These are phyloP conservation scores for Chlamydomonas sphaeroides DNA, from an alignment of 139 green algal species.

Conservation along the genomic window DNA sequence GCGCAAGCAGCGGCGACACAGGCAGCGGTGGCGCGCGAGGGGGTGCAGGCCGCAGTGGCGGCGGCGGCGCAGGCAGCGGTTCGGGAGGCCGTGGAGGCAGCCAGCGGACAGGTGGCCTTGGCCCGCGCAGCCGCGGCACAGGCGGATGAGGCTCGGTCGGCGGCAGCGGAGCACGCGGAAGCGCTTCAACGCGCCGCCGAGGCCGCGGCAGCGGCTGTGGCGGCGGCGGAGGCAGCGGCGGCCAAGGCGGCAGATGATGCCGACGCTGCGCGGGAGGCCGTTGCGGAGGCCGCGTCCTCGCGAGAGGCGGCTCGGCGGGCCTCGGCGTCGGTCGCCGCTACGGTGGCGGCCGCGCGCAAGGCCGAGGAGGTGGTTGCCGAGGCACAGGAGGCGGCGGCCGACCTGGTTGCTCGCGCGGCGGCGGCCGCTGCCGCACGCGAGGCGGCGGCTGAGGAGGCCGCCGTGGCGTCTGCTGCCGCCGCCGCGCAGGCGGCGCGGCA, in stretches of 20 bases:
- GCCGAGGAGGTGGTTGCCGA: not conserved
- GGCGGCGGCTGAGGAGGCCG: not conserved
- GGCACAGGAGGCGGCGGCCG: not conserved
- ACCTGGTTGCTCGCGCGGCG: too few relatives aligned
- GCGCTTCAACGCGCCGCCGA: not conserved
- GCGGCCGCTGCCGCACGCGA: not conserved
- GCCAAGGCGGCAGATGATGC: not conserved
- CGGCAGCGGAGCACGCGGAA: not conserved
- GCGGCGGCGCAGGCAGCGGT: too few relatives aligned
- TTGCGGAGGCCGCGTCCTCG: not conserved
- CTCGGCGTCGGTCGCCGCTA: not conserved
- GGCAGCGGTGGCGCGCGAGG: not conserved
- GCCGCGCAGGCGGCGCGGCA: too few relatives aligned
- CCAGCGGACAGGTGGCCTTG: not conserved
- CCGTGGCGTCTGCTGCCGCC: not conserved
- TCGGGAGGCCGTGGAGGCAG: not conserved
- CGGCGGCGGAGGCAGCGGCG: not conserved
- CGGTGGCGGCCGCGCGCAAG: not conserved
- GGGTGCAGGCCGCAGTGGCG: too few relatives aligned
- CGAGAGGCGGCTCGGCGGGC: not conserved
- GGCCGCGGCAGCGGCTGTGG: not conserved
- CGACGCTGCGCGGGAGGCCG: not conserved
- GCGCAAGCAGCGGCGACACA: too few relatives aligned
- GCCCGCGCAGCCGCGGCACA: not conserved
- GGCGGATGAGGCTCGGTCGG: not conserved